Percentiles rank a stretch among this genome's conserved stretches.
phyloP scores from a whole-genome alignment of 2,329 filamentous ascomycete species.

The Neobulgaria alba region DNA sequence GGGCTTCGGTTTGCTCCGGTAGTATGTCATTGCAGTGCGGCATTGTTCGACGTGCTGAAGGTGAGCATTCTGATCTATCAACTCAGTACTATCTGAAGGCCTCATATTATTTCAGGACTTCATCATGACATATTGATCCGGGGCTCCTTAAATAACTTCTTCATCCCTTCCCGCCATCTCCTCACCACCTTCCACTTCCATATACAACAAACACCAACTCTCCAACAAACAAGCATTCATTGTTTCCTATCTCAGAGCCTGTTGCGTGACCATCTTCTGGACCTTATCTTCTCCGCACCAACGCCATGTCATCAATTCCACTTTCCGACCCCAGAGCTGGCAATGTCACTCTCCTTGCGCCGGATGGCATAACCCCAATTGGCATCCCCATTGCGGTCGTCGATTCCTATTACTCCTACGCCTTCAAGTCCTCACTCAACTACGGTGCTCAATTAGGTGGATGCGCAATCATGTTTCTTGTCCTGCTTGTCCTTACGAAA shows the following conservation, averaged over 20 bases:
- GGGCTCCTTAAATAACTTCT: no score
- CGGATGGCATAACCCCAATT: slow-evolving; percentile 35
- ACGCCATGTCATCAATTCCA: slow-evolving; percentile 10
- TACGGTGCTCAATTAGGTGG: slow-evolving; percentile 54
- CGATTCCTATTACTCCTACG: slow-evolving; percentile 38
- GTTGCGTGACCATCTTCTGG: no score
- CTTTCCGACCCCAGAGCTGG: slow-evolving; percentile 44
- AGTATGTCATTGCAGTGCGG: no score
- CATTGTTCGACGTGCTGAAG: no score
- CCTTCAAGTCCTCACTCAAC: slow-evolving; percentile 42
- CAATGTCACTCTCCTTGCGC: slow-evolving; percentile 36
- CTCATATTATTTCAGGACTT: neutral
- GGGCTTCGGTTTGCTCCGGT: no score
- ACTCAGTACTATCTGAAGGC: neutral
- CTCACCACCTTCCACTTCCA: no score
- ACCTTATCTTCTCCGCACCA: no score
- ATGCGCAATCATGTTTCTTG: slow-evolving; percentile 44
- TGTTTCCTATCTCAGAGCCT: no score
- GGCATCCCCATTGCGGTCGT: slow-evolving; percentile 35
- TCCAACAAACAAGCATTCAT: no score
- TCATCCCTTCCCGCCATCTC: no score
- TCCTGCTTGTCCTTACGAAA: slow-evolving; percentile 50
- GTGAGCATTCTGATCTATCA: neutral
- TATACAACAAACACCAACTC: no score
- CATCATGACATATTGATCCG: no score